phyloP scores from a whole-genome alignment of 257 asterid species.

The Primulina huaijiensis region DNA sequence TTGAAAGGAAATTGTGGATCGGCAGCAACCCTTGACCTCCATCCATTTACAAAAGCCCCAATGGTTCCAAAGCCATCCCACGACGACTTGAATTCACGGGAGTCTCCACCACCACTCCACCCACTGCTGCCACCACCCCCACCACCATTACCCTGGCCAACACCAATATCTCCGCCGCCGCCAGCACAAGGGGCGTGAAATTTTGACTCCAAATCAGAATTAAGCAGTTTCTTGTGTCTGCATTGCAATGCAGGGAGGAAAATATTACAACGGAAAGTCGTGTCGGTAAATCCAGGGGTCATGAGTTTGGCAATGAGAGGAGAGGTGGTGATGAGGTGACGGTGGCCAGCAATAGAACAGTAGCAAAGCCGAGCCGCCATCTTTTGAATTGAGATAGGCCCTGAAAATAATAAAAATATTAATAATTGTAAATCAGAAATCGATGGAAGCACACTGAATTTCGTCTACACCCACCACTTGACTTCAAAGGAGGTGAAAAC shows the following conservation, averaged over 20 bases:
- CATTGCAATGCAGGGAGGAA: conserved; percentile 30
- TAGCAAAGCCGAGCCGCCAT: not conserved
- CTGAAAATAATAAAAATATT: not conserved
- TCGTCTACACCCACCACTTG: not conserved
- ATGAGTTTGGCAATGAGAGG: not conserved
- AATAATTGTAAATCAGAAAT: too few relatives aligned
- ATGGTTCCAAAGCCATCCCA: conserved; percentile 60
- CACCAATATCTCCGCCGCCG: conserved; percentile 35
- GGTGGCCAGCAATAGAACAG: not conserved
- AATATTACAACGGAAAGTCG: not conserved
- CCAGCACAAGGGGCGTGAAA: conserved; percentile 27
- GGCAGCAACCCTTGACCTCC: conserved; percentile 90
- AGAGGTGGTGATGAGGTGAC: not conserved
- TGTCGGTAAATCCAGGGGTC: not conserved
- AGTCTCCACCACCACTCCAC: conserved; percentile 45
- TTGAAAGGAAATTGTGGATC: conserved; percentile 92
- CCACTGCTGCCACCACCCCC: conserved; percentile 36
- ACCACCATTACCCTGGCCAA: conserved; percentile 33
- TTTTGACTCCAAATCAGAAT: conserved; percentile 16
- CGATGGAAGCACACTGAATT: not conserved
- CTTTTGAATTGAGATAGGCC: not conserved
- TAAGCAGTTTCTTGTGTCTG: conserved; percentile 8
- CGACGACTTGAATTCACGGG: conserved; percentile 41
- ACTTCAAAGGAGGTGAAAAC: not conserved
- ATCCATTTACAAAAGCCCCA: conserved; percentile 70